A percentile compares a stretch with the other conserved stretches of the same genome.
phyloP scores from a whole-genome alignment of 1,284 basidiomycete species.

The Cutaneotrichosporon arboriforme region DNA sequence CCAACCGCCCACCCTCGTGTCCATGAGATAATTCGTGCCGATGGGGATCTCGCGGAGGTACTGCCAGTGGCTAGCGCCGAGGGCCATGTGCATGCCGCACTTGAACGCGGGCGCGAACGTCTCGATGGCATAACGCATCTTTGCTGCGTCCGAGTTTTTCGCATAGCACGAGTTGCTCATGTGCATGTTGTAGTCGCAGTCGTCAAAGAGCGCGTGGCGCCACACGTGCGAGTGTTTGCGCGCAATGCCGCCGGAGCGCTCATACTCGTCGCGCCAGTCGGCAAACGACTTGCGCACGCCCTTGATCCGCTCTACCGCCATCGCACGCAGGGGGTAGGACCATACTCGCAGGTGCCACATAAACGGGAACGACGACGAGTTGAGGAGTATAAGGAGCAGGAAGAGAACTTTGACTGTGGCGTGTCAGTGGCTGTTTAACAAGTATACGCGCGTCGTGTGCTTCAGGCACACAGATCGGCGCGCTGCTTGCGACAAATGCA shows the following conservation, averaged over 20 bases:
- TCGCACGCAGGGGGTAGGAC: conserved; percentile 28
- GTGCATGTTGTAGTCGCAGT: conserved; percentile 49
- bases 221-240: conserved; percentile 21
- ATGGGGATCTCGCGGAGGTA: conserved; percentile 77
- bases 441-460: background rate
- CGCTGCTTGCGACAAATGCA: background rate
- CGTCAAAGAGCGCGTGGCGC: conserved; percentile 39
- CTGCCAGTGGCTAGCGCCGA: conserved; percentile 67
- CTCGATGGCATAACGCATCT: conserved; percentile 53
- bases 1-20: conserved; percentile 64
- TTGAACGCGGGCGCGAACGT: conserved; percentile 61
- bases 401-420: conserved; percentile 44
- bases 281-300: conserved; percentile 29
- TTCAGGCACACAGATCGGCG: background rate
- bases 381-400: conserved; percentile 37
- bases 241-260: conserved; percentile 26
- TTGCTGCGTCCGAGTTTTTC: conserved; percentile 53
- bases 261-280: conserved; percentile 26
- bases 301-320: conserved; percentile 21
- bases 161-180: conserved; percentile 46
- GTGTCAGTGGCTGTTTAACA: background rate
- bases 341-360: conserved; percentile 44
- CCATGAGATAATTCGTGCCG: conserved; percentile 62
- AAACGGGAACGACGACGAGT: conserved; percentile 44
- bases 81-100: conserved; percentile 62